Percentiles rank a stretch among this genome's conserved stretches.
These are phyloP conservation scores for Vickermania spadyakhi DNA, from an alignment of 208 protist genomes.

Conservation along the genomic window DNA sequence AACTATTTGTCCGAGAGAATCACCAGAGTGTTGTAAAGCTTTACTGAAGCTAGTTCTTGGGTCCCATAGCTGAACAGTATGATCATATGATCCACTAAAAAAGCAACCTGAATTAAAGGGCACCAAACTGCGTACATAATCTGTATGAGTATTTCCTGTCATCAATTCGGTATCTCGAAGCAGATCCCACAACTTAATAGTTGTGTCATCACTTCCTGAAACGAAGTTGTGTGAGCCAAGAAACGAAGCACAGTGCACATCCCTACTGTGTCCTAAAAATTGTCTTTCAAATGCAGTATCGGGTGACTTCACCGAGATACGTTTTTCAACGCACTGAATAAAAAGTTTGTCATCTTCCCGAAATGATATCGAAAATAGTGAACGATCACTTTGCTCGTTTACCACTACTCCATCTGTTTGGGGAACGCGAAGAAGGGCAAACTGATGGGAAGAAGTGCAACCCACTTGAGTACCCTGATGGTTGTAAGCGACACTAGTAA, in stretches of 20 bases:
- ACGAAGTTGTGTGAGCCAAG: slow-evolving; percentile 65
- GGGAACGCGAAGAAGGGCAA: slow-evolving; percentile 69
- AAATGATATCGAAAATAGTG: slow-evolving; percentile 67
- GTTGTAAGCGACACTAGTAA: slow-evolving; percentile 60
- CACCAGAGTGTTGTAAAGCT: slow-evolving; percentile 37
- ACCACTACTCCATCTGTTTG: slow-evolving; percentile 62
- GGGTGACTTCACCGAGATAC: slow-evolving; percentile 63
- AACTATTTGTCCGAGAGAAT: slow-evolving; percentile 22
- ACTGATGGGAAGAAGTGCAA: slow-evolving; percentile 67
- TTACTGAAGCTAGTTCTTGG: slow-evolving; percentile 35
- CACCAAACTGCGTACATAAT: slow-evolving; percentile 75
- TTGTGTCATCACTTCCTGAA: slow-evolving; percentile 78
- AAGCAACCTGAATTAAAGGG: slow-evolving; percentile 47
- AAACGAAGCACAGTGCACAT: slow-evolving; percentile 69
- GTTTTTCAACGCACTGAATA: slow-evolving; percentile 65
- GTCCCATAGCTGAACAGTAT: slow-evolving; percentile 77
- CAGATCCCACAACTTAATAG: slow-evolving; percentile 76
- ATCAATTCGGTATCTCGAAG: slow-evolving; percentile 45
- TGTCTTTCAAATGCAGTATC: slow-evolving; percentile 78
- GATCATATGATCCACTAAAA: slow-evolving; percentile 82
- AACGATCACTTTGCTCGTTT: slow-evolving; percentile 73
- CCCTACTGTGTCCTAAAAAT: slow-evolving; percentile 64
- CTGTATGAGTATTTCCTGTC: slow-evolving; percentile 46
- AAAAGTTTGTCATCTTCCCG: slow-evolving; percentile 75
- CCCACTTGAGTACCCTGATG: slow-evolving; percentile 43